phyloP scores from a whole-genome alignment of 2,329 filamentous ascomycete species.

The Paracoccidioides lutzii region DNA sequence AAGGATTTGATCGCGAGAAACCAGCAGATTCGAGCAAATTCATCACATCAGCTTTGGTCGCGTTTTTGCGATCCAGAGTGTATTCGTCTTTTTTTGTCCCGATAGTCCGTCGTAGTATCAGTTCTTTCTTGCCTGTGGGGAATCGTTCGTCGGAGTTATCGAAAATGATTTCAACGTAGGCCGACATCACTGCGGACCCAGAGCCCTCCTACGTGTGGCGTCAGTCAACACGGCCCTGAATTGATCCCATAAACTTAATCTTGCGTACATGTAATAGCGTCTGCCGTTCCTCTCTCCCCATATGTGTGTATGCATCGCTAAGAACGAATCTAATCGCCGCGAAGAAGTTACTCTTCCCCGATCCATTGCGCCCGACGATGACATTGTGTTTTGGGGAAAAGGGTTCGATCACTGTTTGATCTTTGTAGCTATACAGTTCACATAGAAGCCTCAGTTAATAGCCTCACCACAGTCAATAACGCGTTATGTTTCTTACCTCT shows the following conservation, averaged over 20 bases:
- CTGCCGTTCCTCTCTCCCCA: slow-evolving; percentile 91
- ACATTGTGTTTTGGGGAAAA: slow-evolving; percentile 97
- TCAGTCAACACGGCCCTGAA: slow-evolving; percentile 17
- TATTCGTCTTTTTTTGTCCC: slow-evolving; percentile 98
- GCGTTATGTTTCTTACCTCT: slow-evolving; percentile 54
- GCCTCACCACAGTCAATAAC: neutral
- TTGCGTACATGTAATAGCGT: slow-evolving; percentile 64
- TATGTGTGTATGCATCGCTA: slow-evolving; percentile 91
- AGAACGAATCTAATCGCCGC: slow-evolving; percentile 96
- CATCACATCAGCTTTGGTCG: slow-evolving; percentile 86
- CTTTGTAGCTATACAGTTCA: slow-evolving; percentile 69
- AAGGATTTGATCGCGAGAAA: slow-evolving; percentile 93
- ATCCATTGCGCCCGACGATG: slow-evolving; percentile 97
- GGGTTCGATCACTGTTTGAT: slow-evolving; percentile 95
- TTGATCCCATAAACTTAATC: neutral
- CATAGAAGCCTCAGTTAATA: slow-evolving; percentile 11
- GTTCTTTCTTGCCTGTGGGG: slow-evolving; percentile 79
- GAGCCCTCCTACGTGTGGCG: slow-evolving; percentile 58
- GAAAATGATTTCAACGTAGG: slow-evolving; percentile 98
- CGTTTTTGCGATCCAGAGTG: slow-evolving; percentile 90
- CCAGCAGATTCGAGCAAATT: slow-evolving; percentile 91
- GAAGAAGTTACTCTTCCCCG: slow-evolving; percentile 99
- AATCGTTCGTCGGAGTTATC: slow-evolving; percentile 96
- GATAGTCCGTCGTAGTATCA: slow-evolving; percentile 85
- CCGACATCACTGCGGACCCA: slow-evolving; percentile 94